Conservation (phyloP, 805 yeast species). For the Metschnikowia continentalis region DNA sequence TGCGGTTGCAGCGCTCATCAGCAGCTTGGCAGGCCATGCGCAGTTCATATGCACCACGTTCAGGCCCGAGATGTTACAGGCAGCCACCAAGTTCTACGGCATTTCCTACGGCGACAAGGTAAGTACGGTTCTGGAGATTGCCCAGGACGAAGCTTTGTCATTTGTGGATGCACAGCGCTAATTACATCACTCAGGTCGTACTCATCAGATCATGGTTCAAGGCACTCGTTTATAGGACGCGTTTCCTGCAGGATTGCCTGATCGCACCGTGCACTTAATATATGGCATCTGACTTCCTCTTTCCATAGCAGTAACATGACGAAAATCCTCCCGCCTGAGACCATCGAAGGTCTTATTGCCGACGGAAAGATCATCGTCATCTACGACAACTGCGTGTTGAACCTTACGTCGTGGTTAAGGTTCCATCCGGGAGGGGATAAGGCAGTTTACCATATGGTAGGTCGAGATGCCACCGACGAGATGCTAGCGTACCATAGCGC, state of each 20-base stretch:
- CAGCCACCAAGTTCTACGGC: constrained; percentile 83
- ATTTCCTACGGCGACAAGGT: constrained; percentile 80
- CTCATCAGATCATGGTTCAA: neutral
- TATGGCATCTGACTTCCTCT: neutral
- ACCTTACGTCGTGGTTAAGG: constrained; percentile 65
- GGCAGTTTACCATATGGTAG: constrained; percentile 79
- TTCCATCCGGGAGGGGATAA: constrained; percentile 88
- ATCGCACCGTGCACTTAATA: neutral
- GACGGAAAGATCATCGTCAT: constrained; percentile 69
- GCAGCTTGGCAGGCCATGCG: constrained; percentile 59
- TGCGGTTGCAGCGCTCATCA: constrained; percentile 75
- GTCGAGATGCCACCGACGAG: constrained; percentile 88
- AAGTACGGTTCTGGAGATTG: constrained; percentile 70
- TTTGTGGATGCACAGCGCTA: constrained; percentile 68
- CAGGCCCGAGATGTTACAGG: constrained; percentile 85
- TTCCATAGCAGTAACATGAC: constrained; percentile 1
- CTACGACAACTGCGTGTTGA: constrained; percentile 55
- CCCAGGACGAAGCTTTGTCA: constrained; percentile 68
- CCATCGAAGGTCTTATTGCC: constrained; percentile 58
- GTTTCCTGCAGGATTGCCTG: constrained; percentile 1
- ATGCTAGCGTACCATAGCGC: constrained; percentile 77
- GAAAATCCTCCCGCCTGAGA: constrained; percentile 20
- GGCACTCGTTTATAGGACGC: neutral
- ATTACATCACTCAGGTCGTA: neutral
- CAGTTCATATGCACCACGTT: constrained; percentile 97